Conservation (phyloP, 2,329 filamentous ascomycete genomes). For the Clarireedia homoeocarpa region DNA sequence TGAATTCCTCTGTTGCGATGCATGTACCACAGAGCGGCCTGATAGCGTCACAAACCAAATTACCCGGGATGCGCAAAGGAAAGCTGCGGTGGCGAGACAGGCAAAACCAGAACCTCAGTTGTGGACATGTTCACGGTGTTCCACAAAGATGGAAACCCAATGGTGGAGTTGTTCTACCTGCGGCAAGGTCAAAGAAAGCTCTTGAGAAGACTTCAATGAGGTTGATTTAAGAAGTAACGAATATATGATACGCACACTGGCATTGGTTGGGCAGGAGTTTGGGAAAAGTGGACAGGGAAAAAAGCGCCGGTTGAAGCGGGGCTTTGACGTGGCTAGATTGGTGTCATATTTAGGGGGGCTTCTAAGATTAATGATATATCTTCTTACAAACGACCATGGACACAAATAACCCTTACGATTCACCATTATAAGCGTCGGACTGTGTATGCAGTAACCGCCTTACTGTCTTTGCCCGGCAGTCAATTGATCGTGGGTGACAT, state of each 20-base stretch:
- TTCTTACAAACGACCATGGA: too few relatives aligned
- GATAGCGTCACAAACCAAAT: conserved; percentile 25
- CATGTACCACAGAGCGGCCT: conserved; percentile 41
- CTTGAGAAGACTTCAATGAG: conserved; percentile 19
- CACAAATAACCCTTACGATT: too few relatives aligned
- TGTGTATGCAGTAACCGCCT: too few relatives aligned
- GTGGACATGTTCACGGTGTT: conserved; percentile 46
- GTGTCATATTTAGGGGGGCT: too few relatives aligned
- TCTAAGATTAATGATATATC: too few relatives aligned
- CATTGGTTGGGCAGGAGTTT: not conserved
- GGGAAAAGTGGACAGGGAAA: not conserved
- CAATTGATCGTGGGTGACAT: too few relatives aligned
- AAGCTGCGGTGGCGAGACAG: conserved; percentile 8
- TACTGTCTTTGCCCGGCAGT: too few relatives aligned
- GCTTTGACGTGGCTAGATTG: too few relatives aligned
- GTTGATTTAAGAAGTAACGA: not conserved
- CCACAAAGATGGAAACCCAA: conserved; percentile 41
- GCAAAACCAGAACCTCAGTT: conserved; percentile 14
- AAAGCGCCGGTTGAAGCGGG: too few relatives aligned
- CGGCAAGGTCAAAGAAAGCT: conserved; percentile 45
- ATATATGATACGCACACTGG: not conserved
- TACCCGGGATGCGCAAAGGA: conserved; percentile 7
- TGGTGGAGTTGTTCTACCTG: conserved; percentile 53
- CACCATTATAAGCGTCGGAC: too few relatives aligned
- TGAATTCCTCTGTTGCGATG: conserved; percentile 47